Conservation (phyloP, 2,329 filamentous ascomycete genomes). For the Pyrenophora seminiperda region DNA sequence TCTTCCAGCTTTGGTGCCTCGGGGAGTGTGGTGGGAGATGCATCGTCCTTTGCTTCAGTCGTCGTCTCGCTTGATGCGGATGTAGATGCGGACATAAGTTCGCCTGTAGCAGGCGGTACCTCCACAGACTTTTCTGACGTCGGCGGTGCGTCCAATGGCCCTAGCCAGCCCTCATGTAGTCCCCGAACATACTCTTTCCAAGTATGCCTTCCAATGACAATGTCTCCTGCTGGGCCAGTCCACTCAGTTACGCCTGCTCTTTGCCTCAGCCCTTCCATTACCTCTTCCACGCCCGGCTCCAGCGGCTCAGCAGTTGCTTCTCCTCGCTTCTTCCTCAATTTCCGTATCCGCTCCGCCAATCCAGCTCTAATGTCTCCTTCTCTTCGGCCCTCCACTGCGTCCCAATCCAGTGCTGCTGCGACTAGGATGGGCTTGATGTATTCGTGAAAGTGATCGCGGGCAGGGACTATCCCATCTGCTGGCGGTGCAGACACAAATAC, state of each 20-base stretch:
- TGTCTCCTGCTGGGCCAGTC: slow-evolving; percentile 76
- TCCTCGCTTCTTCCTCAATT: slow-evolving; percentile 63
- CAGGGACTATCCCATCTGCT: slow-evolving; percentile 78
- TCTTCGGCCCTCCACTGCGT: slow-evolving; percentile 87
- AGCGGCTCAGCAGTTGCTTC: slow-evolving; percentile 54
- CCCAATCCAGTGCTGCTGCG: slow-evolving; percentile 90
- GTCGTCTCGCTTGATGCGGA: slow-evolving; percentile 15
- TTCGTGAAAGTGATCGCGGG: slow-evolving; percentile 94
- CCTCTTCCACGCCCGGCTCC: slow-evolving; percentile 60
- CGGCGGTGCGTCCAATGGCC: slow-evolving; percentile 71
- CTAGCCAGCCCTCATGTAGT: slow-evolving; percentile 94
- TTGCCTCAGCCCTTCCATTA: slow-evolving; percentile 67
- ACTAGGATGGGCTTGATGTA: slow-evolving; percentile 94
- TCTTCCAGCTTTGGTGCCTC: slow-evolving; percentile 35
- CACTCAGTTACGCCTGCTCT: slow-evolving; percentile 72
- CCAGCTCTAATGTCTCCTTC: slow-evolving; percentile 92
- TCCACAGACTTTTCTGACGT: slow-evolving; percentile 28
- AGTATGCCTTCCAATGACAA: slow-evolving; percentile 86
- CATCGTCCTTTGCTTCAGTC: slow-evolving; percentile 37
- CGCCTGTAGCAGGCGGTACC: slow-evolving; percentile 17
- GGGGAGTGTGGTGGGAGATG: slow-evolving; percentile 39
- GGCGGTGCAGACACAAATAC: slow-evolving; percentile 86
- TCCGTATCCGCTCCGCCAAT: slow-evolving; percentile 83
- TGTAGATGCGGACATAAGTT: slow-evolving; percentile 10
- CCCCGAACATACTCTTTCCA: slow-evolving; percentile 98